Percentiles rank a stretch among this genome's conserved stretches.
Conservation (phyloP, 139 green algal species). For the Desmodesmus armatus region DNA sequence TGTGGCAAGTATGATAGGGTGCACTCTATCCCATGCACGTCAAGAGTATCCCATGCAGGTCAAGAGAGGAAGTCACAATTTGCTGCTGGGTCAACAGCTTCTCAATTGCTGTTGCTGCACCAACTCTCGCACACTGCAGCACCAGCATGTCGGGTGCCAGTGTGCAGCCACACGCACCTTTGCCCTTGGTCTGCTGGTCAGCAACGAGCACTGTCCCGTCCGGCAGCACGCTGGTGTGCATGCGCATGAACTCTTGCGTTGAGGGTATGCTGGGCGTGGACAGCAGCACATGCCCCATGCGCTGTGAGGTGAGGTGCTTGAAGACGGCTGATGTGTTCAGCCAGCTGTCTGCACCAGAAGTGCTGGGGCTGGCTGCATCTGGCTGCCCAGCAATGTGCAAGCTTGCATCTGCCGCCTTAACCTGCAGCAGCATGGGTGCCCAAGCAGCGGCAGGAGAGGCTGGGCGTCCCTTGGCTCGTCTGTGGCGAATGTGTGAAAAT, state of each 20-base stretch:
- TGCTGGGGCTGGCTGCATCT: slow-evolving; percentile 8
- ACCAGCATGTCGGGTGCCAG: background rate
- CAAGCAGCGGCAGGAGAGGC: too few relatives aligned
- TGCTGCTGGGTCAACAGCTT: too few relatives aligned
- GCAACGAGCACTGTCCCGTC: slow-evolving; percentile 76
- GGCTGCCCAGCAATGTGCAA: background rate
- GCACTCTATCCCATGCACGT: too few relatives aligned
- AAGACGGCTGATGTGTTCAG: slow-evolving; percentile 26
- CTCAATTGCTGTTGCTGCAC: background rate
- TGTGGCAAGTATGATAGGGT: too few relatives aligned
- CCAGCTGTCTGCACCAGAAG: background rate
- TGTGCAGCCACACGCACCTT: slow-evolving; percentile 57
- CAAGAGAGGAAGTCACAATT: too few relatives aligned
- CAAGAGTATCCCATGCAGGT: too few relatives aligned
- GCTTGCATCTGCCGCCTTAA: too few relatives aligned
- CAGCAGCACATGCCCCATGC: slow-evolving; percentile 29
- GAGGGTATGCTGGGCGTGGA: slow-evolving; percentile 37
- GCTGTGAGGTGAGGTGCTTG: background rate
- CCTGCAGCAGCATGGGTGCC: too few relatives aligned
- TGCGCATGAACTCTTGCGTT: slow-evolving; percentile 64
- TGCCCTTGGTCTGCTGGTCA: slow-evolving; percentile 77
- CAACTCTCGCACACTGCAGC: too few relatives aligned
- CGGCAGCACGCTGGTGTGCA: slow-evolving; percentile 53
- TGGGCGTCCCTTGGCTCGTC: too few relatives aligned
- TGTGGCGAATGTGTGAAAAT: too few relatives aligned